Conservation (phyloP, 2,329 filamentous ascomycete genomes). For the Ilyonectria destructans region DNA sequence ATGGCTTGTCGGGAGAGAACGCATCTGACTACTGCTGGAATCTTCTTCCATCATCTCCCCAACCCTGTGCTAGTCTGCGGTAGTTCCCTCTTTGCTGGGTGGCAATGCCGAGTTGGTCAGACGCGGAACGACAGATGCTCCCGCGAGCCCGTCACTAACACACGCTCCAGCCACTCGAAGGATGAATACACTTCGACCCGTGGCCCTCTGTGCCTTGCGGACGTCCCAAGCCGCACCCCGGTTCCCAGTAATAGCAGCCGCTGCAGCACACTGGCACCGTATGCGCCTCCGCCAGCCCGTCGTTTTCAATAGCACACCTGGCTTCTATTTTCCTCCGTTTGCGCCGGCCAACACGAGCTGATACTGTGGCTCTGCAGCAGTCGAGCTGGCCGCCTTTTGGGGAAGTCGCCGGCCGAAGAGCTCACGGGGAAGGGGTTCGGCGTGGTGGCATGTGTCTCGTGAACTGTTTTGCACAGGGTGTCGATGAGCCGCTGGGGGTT, state of each 20-base stretch:
- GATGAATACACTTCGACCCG: too few relatives aligned
- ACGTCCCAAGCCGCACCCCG: too few relatives aligned
- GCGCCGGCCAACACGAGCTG: slow-evolving; percentile 1
- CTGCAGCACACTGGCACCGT: too few relatives aligned
- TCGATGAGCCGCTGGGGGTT: slow-evolving; percentile 1
- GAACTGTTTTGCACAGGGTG: slow-evolving; percentile 3
- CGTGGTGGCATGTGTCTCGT: slow-evolving; percentile 8
- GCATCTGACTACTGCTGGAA: background rate
- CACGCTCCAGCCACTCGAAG: too few relatives aligned
- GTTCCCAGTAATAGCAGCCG: too few relatives aligned
- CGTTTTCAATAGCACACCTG: background rate
- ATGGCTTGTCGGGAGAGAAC: too few relatives aligned
- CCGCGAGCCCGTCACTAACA: background rate
- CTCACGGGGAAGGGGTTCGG: background rate
- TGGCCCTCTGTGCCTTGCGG: too few relatives aligned
- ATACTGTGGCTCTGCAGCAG: background rate
- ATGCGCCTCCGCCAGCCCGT: background rate
- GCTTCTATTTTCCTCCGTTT: background rate
- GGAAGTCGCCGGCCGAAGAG: slow-evolving; percentile 17
- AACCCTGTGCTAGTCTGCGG: background rate
- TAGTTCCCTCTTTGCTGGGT: too few relatives aligned
- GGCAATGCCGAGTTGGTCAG: too few relatives aligned
- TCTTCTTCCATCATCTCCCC: background rate
- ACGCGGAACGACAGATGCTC: background rate
- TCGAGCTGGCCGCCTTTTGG: slow-evolving; percentile 3